Conservation (phyloP, 495 filamentous ascomycete species). For the Jackrogersella multiformis region DNA sequence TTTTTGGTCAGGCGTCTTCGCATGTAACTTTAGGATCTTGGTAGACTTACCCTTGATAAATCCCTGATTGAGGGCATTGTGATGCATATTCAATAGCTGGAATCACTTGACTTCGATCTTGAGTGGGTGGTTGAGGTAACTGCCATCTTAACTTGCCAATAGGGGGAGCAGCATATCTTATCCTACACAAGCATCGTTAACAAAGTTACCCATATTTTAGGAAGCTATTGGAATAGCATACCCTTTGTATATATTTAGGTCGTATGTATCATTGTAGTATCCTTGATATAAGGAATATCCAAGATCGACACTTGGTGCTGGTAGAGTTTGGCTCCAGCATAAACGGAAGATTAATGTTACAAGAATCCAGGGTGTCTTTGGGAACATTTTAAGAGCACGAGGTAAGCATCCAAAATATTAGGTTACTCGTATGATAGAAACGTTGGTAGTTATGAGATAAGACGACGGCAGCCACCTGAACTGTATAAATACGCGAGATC, state of each 20-base stretch:
- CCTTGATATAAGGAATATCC: constrained; percentile 47
- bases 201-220: neutral
- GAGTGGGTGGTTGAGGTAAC: constrained; percentile 38
- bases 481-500: neutral
- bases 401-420: too few relatives aligned
- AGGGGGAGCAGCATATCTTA: constrained; percentile 48
- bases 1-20: constrained; percentile 18
- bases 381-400: constrained; percentile 5
- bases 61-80: constrained; percentile 36
- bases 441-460: too few relatives aligned
- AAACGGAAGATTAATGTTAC: neutral
- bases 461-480: neutral
- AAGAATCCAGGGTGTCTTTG: constrained; percentile 2
- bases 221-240: neutral
- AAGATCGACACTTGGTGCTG: constrained; percentile 45
- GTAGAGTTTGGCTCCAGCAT: constrained; percentile 3
- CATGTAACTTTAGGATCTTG: neutral
- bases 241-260: constrained; percentile 45
- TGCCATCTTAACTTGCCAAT: constrained; percentile 47
- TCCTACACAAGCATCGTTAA: constrained; percentile 30
- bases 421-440: too few relatives aligned
- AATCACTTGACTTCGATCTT: constrained; percentile 39
- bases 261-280: constrained; percentile 35
- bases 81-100: constrained; percentile 36
- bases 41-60: constrained; percentile 19